Conservation (phyloP, 257 asterid species). For the Przewalskia tangutica region DNA sequence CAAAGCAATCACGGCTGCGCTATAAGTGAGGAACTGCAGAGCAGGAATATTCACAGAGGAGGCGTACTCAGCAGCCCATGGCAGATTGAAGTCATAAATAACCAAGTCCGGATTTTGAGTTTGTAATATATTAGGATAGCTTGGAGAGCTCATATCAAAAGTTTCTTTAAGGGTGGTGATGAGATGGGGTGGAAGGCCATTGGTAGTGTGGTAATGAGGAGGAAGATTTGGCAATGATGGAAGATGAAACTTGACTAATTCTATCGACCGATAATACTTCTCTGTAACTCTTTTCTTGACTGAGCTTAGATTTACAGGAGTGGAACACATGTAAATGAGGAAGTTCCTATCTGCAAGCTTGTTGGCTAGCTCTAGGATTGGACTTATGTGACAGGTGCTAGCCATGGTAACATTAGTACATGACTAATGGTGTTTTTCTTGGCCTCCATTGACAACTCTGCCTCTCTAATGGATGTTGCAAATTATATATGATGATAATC, state of each 20-base stretch:
- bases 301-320: conserved; percentile 32
- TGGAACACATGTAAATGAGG: conserved; percentile 34
- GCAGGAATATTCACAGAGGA: conserved; percentile 16
- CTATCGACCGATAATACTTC: conserved; percentile 13
- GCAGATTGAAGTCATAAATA: conserved; percentile 36
- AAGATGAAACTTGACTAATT: conserved; percentile 26
- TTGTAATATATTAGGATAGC: conserved; percentile 12
- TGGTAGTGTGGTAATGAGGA: conserved; percentile 38
- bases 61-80: conserved; percentile 36
- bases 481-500: not conserved
- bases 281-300: conserved; percentile 17
- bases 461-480: not conserved
- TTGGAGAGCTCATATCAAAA: conserved; percentile 17
- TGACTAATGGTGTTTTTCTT: not conserved
- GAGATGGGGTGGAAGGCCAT: conserved; percentile 41
- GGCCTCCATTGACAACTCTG: not conserved
- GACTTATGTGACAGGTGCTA: conserved; percentile 9
- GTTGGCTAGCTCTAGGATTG: conserved; percentile 26
- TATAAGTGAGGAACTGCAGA: conserved; percentile 29
- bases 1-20: conserved; percentile 24
- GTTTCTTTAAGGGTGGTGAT: conserved; percentile 29
- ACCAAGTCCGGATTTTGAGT: conserved; percentile 21
- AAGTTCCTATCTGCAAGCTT: conserved; percentile 21
- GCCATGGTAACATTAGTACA: not conserved
- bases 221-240: conserved; percentile 23